A percentile compares a stretch with the other conserved stretches of the same genome.
phyloP scores from a whole-genome alignment of 805 yeast species.

The Nakazawaea pomicola region DNA sequence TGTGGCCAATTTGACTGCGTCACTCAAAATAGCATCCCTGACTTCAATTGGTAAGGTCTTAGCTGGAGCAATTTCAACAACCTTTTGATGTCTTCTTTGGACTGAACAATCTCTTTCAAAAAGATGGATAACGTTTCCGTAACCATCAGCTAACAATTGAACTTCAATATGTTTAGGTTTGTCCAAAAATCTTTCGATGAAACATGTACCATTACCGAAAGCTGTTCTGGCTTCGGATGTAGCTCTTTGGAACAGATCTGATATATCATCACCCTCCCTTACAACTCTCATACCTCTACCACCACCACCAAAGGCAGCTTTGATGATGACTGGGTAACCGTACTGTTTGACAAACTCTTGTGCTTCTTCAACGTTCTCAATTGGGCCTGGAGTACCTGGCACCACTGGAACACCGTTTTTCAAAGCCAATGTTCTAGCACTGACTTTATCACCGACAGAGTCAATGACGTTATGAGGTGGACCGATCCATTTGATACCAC shows the following conservation, averaged over 20 bases:
- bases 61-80: constrained; percentile 98
- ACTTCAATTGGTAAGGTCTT: constrained; percentile 77
- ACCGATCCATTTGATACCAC: constrained; percentile 95
- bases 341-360: constrained; percentile 69
- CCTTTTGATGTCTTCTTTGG: constrained; percentile 98
- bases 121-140: constrained; percentile 92
- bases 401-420: constrained; percentile 85
- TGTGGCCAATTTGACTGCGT: constrained; percentile 89
- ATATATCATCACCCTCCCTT: constrained; percentile 89
- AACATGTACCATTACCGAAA: constrained; percentile 98
- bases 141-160: constrained; percentile 87
- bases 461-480: constrained; percentile 87
- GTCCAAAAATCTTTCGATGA: constrained; percentile 92
- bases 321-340: constrained; percentile 95
- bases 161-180: constrained; percentile 98
- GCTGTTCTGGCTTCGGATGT: constrained; percentile 90
- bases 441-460: constrained; percentile 93
- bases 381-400: constrained; percentile 98
- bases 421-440: constrained; percentile 85
- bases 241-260: constrained; percentile 90
- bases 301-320: constrained; percentile 99
- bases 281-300: constrained; percentile 99
- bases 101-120: constrained; percentile 99
- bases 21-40: constrained; percentile 88
- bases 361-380: constrained; percentile 76